These are phyloP conservation scores for Yarrowia sp. DNA, from an alignment of 805 yeast species.

Conservation along the genomic window DNA sequence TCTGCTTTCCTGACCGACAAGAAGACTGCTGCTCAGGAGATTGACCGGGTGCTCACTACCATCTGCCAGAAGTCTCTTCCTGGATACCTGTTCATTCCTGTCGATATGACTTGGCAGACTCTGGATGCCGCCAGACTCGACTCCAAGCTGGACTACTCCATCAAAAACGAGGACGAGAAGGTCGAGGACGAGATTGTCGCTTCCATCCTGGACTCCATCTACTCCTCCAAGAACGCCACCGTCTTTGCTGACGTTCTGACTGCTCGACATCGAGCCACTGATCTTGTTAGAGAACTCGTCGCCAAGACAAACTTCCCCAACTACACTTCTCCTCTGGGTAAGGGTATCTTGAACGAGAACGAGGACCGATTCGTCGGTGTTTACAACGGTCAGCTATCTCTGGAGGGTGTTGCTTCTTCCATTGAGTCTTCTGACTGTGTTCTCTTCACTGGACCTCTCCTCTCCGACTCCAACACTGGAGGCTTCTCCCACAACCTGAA, in stretches of 20 bases:
- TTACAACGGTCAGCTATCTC: slow-evolving; percentile 62
- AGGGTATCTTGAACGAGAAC: slow-evolving; percentile 72
- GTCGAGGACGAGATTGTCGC: slow-evolving; percentile 43
- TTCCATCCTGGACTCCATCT: slow-evolving; percentile 50
- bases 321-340: slow-evolving; percentile 65
- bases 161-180: slow-evolving; percentile 35
- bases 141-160: slow-evolving; percentile 38
- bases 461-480: slow-evolving; percentile 70
- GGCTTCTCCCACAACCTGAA: slow-evolving; percentile 52
- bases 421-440: slow-evolving; percentile 63
- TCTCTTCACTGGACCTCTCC: slow-evolving; percentile 64
- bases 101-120: slow-evolving; percentile 49
- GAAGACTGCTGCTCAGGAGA: slow-evolving; percentile 51
- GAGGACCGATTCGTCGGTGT: slow-evolving; percentile 63
- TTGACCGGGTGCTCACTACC: slow-evolving; percentile 63
- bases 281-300: slow-evolving; percentile 50
- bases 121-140: slow-evolving; percentile 45
- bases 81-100: slow-evolving; percentile 77
- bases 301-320: slow-evolving; percentile 52
- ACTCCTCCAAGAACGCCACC: slow-evolving; percentile 57
- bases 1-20: slow-evolving; percentile 51
- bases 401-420: slow-evolving; percentile 47
- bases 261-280: slow-evolving; percentile 53
- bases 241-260: slow-evolving; percentile 70
- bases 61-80: slow-evolving; percentile 66